phyloP scores from a whole-genome alignment of 1,139 yeast genomes.

The Candida dubliniensis region DNA sequence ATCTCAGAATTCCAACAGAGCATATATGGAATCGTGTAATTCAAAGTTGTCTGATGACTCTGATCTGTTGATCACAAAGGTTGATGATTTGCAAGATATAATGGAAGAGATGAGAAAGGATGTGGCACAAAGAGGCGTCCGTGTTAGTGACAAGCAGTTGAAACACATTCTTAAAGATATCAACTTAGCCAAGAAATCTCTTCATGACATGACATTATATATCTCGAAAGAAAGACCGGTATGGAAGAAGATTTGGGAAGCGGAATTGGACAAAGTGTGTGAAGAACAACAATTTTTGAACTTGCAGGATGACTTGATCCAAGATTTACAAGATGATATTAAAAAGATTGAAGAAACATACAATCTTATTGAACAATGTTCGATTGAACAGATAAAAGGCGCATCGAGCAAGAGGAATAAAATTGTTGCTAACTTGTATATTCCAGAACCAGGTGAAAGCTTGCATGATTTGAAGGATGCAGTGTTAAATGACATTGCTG shows the following conservation, averaged over 20 bases:
- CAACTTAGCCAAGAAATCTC: slow-evolving; percentile 50
- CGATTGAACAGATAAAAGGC: slow-evolving; percentile 66
- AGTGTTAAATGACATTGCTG: slow-evolving; percentile 73
- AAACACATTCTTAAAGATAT: slow-evolving; percentile 68
- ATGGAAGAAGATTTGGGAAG: slow-evolving; percentile 93
- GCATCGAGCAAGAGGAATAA: slow-evolving; percentile 32
- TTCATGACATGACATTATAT: slow-evolving; percentile 58
- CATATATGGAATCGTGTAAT: slow-evolving; percentile 79
- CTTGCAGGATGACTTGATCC: slow-evolving; percentile 81
- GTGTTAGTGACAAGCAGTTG: slow-evolving; percentile 75
- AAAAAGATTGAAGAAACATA: slow-evolving; percentile 80
- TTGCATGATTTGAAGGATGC: slow-evolving; percentile 74
- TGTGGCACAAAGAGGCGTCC: slow-evolving; percentile 88
- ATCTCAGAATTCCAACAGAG: slow-evolving; percentile 52
- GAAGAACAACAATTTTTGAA: slow-evolving; percentile 93
- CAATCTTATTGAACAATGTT: slow-evolving; percentile 76
- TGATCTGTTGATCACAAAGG: slow-evolving; percentile 69
- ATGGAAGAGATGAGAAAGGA: slow-evolving; percentile 90
- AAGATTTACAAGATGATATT: slow-evolving; percentile 78
- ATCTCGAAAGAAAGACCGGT: slow-evolving; percentile 71
- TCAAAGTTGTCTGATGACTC: slow-evolving; percentile 72
- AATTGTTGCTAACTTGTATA: slow-evolving; percentile 38
- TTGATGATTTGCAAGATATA: slow-evolving; percentile 89
- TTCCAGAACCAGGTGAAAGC: slow-evolving; percentile 69
- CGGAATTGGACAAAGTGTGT: slow-evolving; percentile 84